Evolutionary conservation across 257 asterid species (phyloP), one percentile per base, ranked within the genome.

Genomic region (Nicotiana knightiana): DNA sequence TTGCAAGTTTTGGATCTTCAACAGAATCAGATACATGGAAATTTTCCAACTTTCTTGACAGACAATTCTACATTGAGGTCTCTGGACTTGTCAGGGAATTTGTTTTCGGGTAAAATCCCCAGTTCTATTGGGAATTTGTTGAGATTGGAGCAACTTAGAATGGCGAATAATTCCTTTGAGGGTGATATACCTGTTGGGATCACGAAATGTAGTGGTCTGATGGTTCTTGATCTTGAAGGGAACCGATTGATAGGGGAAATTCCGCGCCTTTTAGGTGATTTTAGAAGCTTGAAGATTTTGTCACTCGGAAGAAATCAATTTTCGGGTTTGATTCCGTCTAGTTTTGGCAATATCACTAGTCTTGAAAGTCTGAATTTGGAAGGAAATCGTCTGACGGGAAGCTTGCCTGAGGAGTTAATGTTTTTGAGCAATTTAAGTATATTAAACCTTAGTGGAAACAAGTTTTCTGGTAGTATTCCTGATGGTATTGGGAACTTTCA

Each of bases 81-180:
- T 5, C n/a, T 92, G 73, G 95, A 92, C 88, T 82, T 92, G 35
- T 92, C 97, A 4, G 89, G 91, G 80, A 92, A 92, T 86, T 61
- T 77, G n/a, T 81, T 92, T 77, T 89, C 91, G 3, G 94, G 91
- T 80, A 51, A 39, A 4, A 82, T 92, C 80, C 91, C 91, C 2
- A 21, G 77, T 16, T 88, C 85, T 84, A 86, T 92, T 80, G 92
- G 91, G 59, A 86, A 73, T 71, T 79, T 91, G 77, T 53, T 32
- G 84, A 75, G 83, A 9, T 84, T 92, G 77, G 94, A 85, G 85
- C 93, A 91, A 84, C 61, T 92, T 75, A 87, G 85, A 54, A 58
- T 92, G 87, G 95, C 89, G 4, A 88, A 91, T 77, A 91, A 91
- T 82, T 89, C 95, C 2, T 88, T 92, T 46, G 83, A 55, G 46